Conservation (phyloP, 1,139 yeast species). For the Magnusiomyces tetraspermus region DNA sequence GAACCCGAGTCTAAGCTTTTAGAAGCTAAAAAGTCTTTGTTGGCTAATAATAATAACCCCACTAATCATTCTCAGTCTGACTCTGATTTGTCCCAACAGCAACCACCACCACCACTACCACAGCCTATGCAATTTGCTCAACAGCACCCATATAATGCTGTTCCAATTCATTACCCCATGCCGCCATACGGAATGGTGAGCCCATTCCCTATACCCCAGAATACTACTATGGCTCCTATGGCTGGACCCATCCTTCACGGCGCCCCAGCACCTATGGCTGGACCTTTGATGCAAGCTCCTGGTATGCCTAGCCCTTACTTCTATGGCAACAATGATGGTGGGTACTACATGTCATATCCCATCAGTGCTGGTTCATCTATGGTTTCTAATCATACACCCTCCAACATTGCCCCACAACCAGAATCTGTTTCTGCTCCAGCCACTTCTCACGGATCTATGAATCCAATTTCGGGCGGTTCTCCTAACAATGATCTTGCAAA, state of each 20-base stretch:
- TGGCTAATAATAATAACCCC: background rate
- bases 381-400: background rate
- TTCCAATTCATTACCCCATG: background rate
- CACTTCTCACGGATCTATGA: slow-evolving; percentile 14
- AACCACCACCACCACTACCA: background rate
- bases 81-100: background rate
- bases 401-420: slow-evolving; percentile 15
- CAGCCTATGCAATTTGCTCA: background rate
- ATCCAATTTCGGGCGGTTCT: background rate
- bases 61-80: background rate
- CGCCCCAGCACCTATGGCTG: background rate
- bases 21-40: background rate
- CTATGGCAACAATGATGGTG: background rate
- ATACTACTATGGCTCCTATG: background rate
- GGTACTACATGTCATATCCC: background rate
- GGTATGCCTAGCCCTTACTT: background rate
- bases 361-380: background rate
- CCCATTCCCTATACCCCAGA: slow-evolving; percentile 3
- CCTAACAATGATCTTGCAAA: background rate
- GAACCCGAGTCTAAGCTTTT: background rate
- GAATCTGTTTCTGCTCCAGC: slow-evolving; percentile 17
- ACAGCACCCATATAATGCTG: background rate
- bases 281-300: too few species aligned
- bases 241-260: background rate
- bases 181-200: background rate